Percentiles rank a stretch among this genome's conserved stretches.
Conservation (phyloP, 2,329 filamentous ascomycete species). For the Lasiodiplodia sp. region DNA sequence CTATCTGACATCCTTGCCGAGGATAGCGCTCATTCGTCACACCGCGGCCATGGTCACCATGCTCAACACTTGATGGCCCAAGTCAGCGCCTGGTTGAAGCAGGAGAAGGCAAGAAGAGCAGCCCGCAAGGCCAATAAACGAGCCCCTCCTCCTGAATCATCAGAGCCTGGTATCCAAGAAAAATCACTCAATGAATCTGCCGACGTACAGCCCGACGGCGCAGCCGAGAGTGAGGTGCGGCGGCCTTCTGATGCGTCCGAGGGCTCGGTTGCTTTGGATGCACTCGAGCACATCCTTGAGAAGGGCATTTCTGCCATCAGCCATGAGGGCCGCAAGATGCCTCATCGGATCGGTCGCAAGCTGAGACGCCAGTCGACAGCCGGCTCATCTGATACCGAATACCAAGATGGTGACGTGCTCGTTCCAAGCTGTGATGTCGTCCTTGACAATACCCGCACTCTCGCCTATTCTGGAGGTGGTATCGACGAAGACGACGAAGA, state of each 20-base stretch:
- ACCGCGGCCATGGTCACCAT: constrained; percentile 34
- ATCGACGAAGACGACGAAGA: constrained; percentile 51
- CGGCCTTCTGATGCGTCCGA: constrained; percentile 68
- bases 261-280: constrained; percentile 77
- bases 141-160: not conserved
- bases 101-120: constrained; percentile 74
- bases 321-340: constrained; percentile 41
- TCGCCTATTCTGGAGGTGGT: constrained; percentile 73
- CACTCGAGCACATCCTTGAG: constrained; percentile 80
- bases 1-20: constrained; percentile 20
- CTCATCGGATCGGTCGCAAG: constrained; percentile 33
- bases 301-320: constrained; percentile 64
- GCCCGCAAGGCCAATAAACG: constrained; percentile 43
- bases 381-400: constrained; percentile 84
- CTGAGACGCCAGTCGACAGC: constrained; percentile 53
- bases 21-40: constrained; percentile 1
- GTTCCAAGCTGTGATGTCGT: constrained; percentile 85
- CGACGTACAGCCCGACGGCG: constrained; percentile 27
- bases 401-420: constrained; percentile 78
- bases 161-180: constrained; percentile 55
- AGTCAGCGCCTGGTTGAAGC: constrained; percentile 73
- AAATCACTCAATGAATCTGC: constrained; percentile 35
- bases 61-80: constrained; percentile 10
- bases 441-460: constrained; percentile 88
- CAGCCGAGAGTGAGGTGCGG: constrained; percentile 49